Base-by-base conservation (phyloP, 2,329 filamentous ascomycete species). In the Scedosporium dehoogii region DNA sequence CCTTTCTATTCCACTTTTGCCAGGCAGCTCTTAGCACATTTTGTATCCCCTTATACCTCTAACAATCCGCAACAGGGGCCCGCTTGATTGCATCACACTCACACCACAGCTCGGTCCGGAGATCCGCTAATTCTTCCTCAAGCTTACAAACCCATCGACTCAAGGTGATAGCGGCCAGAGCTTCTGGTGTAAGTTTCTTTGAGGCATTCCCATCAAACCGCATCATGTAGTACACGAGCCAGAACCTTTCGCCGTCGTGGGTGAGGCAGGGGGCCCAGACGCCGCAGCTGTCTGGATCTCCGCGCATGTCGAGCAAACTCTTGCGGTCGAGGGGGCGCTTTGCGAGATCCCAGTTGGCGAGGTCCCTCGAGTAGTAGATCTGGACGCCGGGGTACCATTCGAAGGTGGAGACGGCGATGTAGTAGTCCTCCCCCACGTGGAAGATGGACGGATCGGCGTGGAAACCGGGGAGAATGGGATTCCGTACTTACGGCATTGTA, bases 211-310 rank as follows among this genome's bases (percentile, higher is more conserved):
- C n/a, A n/a, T n/a, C n/a, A n/a, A n/a, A n/a, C n/a, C n/a, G n/a
- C n/a, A n/a, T n/a, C n/a, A n/a, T n/a, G n/a, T n/a, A n/a, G 70
- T 85, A 87, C 1, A 87, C 84, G 5, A 87, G 79, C 78, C 80
- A 87, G 72, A 86, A 87, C 62, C 73, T 78, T 2, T 79, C 75
- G 57, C 82, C 83, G 65, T 86, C 84, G 66, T 87, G 82, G 0
- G 79, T 83, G 21, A 88, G 75, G 67, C 84, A 87, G 0, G 85
- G 85, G 2, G 85, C 84, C 83, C 84, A 87, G n/a, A 87, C 74
- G 44, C 82, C 83, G 67, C 82, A 83, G 69, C 80, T 82, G 69
- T 85, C 82, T 0, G 82, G 82, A 67, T 84, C 74, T n/a, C 81
- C 81, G n/a, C 82, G 79, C 80, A 84, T 81, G 66, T 83, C 80